Percentiles rank a stretch among this genome's conserved stretches.
These are phyloP conservation scores for Amphirosellinia nigrospora DNA, from an alignment of 495 filamentous ascomycete species.

Conservation along the genomic window DNA sequence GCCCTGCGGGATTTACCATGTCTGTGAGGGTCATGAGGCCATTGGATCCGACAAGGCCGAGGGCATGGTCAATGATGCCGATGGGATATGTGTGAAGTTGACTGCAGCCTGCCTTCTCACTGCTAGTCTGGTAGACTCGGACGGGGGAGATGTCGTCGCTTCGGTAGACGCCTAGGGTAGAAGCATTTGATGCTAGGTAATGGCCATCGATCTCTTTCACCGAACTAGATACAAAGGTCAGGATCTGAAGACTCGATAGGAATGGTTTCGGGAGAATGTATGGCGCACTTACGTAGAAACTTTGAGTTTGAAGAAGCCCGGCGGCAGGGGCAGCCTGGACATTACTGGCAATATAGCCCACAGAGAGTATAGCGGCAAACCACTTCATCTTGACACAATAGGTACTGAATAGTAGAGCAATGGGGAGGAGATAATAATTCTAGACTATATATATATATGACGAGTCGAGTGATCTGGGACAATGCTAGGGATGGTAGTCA, in stretches of 20 bases:
- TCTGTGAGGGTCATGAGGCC: constrained; percentile 43
- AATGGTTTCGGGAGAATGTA: neutral
- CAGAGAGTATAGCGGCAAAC: constrained; percentile 29
- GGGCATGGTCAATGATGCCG: constrained; percentile 39
- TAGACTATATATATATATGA: neutral
- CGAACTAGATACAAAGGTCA: constrained; percentile 23
- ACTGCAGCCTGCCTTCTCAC: constrained; percentile 31
- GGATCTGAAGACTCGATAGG: neutral
- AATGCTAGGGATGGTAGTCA: constrained; percentile 1
- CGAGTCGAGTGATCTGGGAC: neutral
- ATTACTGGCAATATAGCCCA: constrained; percentile 34
- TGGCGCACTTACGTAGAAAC: constrained; percentile 33
- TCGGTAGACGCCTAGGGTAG: constrained; percentile 33
- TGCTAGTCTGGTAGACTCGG: constrained; percentile 32
- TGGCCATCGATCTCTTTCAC: constrained; percentile 35
- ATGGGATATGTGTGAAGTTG: constrained; percentile 47
- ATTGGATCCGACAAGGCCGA: constrained; percentile 44
- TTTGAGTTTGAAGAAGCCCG: constrained; percentile 38
- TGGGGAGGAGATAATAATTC: neutral
- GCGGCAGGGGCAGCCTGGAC: constrained; percentile 33
- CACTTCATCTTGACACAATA: constrained; percentile 35
- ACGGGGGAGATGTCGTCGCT: constrained; percentile 26
- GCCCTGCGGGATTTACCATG: constrained; percentile 42
- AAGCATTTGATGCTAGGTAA: constrained; percentile 33
- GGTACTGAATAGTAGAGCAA: neutral